phyloP scores from a whole-genome alignment of 2,329 filamentous ascomycete genomes.

The Oidium heveae region DNA sequence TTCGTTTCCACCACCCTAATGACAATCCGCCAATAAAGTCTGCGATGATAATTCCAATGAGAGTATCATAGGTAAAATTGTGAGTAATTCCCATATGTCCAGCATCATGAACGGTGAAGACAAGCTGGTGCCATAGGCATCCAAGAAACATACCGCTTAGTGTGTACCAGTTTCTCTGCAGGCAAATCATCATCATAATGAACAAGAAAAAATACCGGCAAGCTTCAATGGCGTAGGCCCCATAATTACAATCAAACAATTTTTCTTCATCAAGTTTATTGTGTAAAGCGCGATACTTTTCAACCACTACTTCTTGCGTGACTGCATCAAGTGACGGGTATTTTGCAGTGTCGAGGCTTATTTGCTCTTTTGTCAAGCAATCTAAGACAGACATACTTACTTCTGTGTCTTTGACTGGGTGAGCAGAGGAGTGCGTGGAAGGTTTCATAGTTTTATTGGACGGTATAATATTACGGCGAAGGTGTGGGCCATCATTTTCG shows the following conservation, averaged over 20 bases:
- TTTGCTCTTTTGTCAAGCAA: slow-evolving; percentile 45
- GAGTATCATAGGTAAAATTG: slow-evolving; percentile 55
- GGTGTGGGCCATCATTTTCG: slow-evolving; percentile 6
- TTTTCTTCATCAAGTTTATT: slow-evolving; percentile 46
- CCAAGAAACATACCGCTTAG: slow-evolving; percentile 53
- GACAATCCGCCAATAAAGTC: slow-evolving; percentile 77
- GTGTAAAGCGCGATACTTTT: slow-evolving; percentile 60
- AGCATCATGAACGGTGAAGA: slow-evolving; percentile 84
- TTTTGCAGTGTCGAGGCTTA: slow-evolving; percentile 48
- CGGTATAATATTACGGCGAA: slow-evolving; percentile 6
- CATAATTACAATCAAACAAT: slow-evolving; percentile 67
- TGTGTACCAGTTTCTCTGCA: slow-evolving; percentile 39
- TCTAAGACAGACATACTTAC: slow-evolving; percentile 42
- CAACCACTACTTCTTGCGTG: slow-evolving; percentile 51
- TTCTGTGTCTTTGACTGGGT: slow-evolving; percentile 29
- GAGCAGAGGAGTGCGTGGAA: slow-evolving; percentile 25
- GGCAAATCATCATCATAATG: slow-evolving; percentile 30
- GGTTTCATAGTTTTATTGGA: slow-evolving; percentile 2
- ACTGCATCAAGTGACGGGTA: slow-evolving; percentile 54
- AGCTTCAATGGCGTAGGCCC: slow-evolving; percentile 50
- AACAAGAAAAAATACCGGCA: slow-evolving; percentile 48
- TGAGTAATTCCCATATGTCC: slow-evolving; percentile 97
- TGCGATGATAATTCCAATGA: slow-evolving; percentile 74
- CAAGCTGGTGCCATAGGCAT: slow-evolving; percentile 76
- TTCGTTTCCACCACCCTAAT: slow-evolving; percentile 90